Percentiles rank a stretch among this genome's conserved stretches.
Conservation (phyloP, 1,284 basidiomycete species). For the Pterulicium gracile region DNA sequence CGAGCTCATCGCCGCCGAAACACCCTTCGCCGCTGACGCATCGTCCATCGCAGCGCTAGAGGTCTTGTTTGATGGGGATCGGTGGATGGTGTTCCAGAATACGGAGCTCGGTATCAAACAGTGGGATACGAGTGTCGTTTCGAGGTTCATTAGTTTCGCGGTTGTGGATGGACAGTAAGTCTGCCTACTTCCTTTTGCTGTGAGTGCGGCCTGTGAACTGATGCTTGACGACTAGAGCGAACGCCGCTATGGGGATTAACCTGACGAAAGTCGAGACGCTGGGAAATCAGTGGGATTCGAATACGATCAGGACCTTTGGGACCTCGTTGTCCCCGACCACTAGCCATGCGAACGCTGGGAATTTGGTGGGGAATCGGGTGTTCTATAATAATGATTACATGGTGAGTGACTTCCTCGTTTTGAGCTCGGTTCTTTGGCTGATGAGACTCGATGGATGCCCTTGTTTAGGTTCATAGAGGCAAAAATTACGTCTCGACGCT, state of each 20-base stretch:
- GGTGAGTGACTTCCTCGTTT: no score
- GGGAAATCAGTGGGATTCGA: slow-evolving; percentile 40
- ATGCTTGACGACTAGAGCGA: no score
- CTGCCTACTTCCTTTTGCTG: no score
- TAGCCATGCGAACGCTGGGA: slow-evolving; percentile 42
- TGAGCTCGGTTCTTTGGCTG: no score
- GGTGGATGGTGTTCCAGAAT: slow-evolving; percentile 41
- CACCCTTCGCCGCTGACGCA: not conserved
- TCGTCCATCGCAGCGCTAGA: no score
- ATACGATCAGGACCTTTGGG: slow-evolving; percentile 29
- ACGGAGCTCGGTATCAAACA: slow-evolving; percentile 27
- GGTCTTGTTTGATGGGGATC: slow-evolving; percentile 26
- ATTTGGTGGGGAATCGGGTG: slow-evolving; percentile 46
- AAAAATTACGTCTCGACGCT: not conserved
- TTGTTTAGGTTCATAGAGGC: not conserved
- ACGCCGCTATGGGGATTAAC: no score
- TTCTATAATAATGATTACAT: slow-evolving; percentile 65
- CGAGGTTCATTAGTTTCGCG: slow-evolving; percentile 26
- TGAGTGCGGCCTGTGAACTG: no score
- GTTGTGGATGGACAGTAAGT: no score
- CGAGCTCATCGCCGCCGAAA: not conserved
- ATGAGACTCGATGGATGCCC: no score
- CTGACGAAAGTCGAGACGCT: no score
- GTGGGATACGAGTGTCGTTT: slow-evolving; percentile 38
- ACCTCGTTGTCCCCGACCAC: slow-evolving; percentile 25